These are phyloP conservation scores for Fusarium metavorans DNA, from an alignment of 2,329 filamentous ascomycete genomes.

Conservation along the genomic window DNA sequence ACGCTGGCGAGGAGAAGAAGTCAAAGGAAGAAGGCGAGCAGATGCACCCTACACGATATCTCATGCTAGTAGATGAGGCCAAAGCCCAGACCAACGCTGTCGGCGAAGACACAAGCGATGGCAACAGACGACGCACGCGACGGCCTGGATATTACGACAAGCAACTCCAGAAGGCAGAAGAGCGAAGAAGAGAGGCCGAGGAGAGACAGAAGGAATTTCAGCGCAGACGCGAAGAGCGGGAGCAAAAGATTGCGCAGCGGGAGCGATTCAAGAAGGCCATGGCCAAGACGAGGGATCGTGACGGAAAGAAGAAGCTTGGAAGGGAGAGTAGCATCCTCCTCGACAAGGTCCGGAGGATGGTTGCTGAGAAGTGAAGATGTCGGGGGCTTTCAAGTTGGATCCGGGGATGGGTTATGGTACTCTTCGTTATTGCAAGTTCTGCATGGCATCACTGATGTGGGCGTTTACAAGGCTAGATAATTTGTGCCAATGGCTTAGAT, in stretches of 20 bases:
- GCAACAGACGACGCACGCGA: constrained; percentile 50
- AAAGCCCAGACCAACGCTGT: constrained; percentile 48
- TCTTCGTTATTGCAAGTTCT: not conserved
- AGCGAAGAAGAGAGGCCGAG: constrained; percentile 57
- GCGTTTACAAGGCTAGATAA: constrained; percentile 23
- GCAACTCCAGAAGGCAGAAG: constrained; percentile 64
- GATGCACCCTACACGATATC: constrained; percentile 54
- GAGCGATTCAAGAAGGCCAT: constrained; percentile 74
- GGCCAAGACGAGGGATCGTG: constrained; percentile 79
- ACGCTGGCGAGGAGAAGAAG: constrained; percentile 24
- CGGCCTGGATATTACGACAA: constrained; percentile 74
- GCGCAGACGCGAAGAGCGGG: constrained; percentile 70
- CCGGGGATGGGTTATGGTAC: not conserved
- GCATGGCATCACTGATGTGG: constrained; percentile 1
- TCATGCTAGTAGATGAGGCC: constrained; percentile 56
- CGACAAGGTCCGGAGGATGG: constrained; percentile 81
- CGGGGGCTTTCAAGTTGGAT: not conserved
- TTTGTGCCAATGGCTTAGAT: constrained; percentile 27
- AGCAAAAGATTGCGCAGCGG: constrained; percentile 73
- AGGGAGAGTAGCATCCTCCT: constrained; percentile 83
- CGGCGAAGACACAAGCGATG: constrained; percentile 43
- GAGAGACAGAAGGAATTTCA: constrained; percentile 56
- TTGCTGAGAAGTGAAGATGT: constrained; percentile 56
- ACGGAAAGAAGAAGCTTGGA: constrained; percentile 83
- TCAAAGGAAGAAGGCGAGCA: constrained; percentile 36